A percentile compares a stretch with the other conserved stretches of the same genome.
phyloP scores from a whole-genome alignment of 2,329 filamentous ascomycete species.

The Parastagonospora avenae region DNA sequence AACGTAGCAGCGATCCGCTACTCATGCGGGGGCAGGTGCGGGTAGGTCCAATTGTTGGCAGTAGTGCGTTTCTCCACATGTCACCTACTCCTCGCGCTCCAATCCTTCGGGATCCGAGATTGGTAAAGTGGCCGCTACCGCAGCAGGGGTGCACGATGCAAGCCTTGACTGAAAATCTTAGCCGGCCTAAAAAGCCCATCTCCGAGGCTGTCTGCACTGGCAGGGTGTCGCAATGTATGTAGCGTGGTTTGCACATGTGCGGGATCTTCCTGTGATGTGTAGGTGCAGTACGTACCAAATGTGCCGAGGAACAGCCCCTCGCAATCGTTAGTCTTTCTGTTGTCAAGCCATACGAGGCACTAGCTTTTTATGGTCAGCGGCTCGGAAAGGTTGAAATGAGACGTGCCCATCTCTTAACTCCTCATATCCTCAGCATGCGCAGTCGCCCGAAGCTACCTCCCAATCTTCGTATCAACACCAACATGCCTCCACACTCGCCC shows the following conservation, averaged over 20 bases:
- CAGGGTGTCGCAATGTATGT: constrained; percentile 2
- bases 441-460: constrained; percentile 38
- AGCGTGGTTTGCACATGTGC: too few species aligned
- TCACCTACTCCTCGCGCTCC: background rate
- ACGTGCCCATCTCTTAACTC: constrained; percentile 14
- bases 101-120: constrained; percentile 9
- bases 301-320: too few species aligned
- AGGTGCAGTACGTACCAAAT: too few species aligned
- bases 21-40: background rate
- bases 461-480: constrained; percentile 39
- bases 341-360: constrained; percentile 4
- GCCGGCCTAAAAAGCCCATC: constrained; percentile 17
- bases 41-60: background rate
- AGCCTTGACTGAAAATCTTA: constrained; percentile 29
- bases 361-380: background rate
- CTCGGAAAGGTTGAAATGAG: background rate
- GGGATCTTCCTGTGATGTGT: too few species aligned
- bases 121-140: constrained; percentile 16
- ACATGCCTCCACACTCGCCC: constrained; percentile 41
- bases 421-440: constrained; percentile 44
- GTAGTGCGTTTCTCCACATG: background rate
- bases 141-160: constrained; percentile 20
- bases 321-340: too few species aligned
- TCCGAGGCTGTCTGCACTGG: constrained; percentile 9
- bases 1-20: too few species aligned